Evolutionary conservation across 768 basidiomycete species (phyloP).

Genomic region (Obba rivulosa): DNA sequence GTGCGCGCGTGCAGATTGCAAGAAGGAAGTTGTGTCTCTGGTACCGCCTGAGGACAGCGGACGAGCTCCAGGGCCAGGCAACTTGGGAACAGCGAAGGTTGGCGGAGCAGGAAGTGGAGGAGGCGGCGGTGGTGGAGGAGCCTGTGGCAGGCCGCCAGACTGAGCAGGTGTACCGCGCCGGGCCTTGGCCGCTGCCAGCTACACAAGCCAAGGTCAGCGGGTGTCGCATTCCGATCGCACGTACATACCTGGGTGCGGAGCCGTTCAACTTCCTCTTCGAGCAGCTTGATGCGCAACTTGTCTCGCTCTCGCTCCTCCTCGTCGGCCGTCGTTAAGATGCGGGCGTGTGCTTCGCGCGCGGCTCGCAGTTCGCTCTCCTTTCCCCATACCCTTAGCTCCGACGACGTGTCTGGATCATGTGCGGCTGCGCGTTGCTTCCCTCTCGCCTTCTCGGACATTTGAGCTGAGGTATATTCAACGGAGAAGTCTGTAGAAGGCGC

Average conservation of each 20-base stretch:
- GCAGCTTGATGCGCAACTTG: slow-evolving; percentile 54
- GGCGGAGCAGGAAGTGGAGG: slow-evolving; percentile 23
- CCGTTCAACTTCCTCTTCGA: slow-evolving; percentile 61
- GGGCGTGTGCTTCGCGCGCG: slow-evolving; percentile 44
- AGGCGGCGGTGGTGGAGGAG: slow-evolving; percentile 37
- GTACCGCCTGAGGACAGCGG: no score
- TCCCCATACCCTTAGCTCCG: slow-evolving; percentile 44
- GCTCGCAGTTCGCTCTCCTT: slow-evolving; percentile 59
- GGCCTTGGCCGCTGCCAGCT: slow-evolving; percentile 1
- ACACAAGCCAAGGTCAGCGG: background rate
- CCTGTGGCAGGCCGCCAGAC: slow-evolving; percentile 21
- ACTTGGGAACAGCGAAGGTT: slow-evolving; percentile 3
- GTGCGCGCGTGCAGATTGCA: slow-evolving; percentile 58
- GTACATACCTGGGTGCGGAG: slow-evolving; percentile 46
- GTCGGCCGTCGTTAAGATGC: slow-evolving; percentile 35
- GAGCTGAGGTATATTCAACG: no score
- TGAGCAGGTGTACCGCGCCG: background rate
- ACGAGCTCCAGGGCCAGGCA: background rate
- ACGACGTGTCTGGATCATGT: slow-evolving; percentile 31
- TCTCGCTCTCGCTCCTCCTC: slow-evolving; percentile 46
- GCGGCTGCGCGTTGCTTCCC: slow-evolving; percentile 25
- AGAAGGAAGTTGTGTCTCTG: slow-evolving; percentile 27
- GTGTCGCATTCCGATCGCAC: background rate
- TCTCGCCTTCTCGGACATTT: slow-evolving; percentile 23
- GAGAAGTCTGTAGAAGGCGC: no score